These are phyloP conservation scores for Amphirosellinia nigrospora DNA, from an alignment of 495 filamentous ascomycete genomes.

Conservation along the genomic window DNA sequence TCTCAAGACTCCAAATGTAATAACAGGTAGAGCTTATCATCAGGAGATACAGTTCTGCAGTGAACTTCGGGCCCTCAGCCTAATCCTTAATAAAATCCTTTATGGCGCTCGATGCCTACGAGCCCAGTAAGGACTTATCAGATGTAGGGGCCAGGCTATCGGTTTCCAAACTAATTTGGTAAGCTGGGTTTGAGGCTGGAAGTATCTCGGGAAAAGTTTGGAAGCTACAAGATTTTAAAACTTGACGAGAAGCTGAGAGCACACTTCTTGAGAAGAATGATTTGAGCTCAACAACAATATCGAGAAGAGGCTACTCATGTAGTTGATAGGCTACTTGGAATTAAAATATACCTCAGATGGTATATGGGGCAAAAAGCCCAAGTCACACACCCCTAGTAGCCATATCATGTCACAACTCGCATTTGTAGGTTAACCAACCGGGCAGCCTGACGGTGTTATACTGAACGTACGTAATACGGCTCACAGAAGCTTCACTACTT, in stretches of 20 bases:
- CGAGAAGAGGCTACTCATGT: no score
- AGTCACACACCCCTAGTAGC: no score
- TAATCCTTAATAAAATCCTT: neutral
- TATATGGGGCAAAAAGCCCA: no score
- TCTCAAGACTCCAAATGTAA: no score
- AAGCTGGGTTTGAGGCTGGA: neutral
- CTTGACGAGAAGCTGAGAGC: neutral
- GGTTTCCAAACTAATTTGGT: neutral
- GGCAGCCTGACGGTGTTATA: no score
- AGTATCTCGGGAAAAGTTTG: neutral
- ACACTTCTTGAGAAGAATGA: neutral
- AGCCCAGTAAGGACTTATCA: no score
- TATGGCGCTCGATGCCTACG: neutral
- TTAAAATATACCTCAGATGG: no score
- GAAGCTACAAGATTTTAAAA: neutral
- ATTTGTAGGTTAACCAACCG: no score
- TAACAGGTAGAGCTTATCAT: neutral
- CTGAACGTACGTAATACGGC: neutral
- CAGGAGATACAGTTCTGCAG: neutral
- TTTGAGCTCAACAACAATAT: neutral
- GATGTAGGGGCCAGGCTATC: neutral
- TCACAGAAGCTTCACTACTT: neutral
- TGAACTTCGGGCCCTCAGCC: neutral
- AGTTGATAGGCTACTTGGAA: no score
- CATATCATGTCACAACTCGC: no score